Evolutionary conservation across 139 green algal species (phyloP), one percentile per base, ranked within the genome.

Genomic region (Coelastrella sp.): DNA sequence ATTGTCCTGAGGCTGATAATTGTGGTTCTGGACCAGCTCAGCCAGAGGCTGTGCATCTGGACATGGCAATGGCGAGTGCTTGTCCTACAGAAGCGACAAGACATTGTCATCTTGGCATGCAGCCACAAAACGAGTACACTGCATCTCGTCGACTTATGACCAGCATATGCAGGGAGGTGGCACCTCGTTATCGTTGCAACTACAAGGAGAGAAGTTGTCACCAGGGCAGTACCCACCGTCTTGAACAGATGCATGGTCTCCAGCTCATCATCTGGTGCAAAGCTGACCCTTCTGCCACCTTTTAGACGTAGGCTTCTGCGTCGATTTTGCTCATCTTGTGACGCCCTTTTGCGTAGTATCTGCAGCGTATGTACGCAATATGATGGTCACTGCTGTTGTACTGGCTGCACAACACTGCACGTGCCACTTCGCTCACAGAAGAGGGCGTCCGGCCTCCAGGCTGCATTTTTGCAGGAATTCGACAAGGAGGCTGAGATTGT

Each of bases 261-360:
- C 34, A 96, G 91, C 81, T 94, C 90, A 9, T 92, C 88, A 60
- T 94, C 93, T 8, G 93, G 93, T 25, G 93, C 93, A 86, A 96
- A 96, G 87, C 92, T 95, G 45, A 96, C 93, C 0, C 92, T 72
- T 34, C 93, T 83, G 19, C 85, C 85, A 7, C 79, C 74, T 21
- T 89, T 78, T 43, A 89, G 92, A 6, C 82, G 82, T 35, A 86
- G 67, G 50, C 88, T 89, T 17, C 23, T 57, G 40, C 57, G 50
- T 32, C n/a, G 5, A 5, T 76, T 57, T 8, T 90, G 73, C 85
- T 93, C 90, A 60, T 93, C 89, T 45, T 90, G 89, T 37, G 88
- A 80, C 6, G 19, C n/a, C 1, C 84, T 50, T 66, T 89, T 90
- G 2, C 80, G 21, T 13, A 92, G 60, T 40, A 92, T 92, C 88